Evolutionary conservation across 2,329 filamentous ascomycete species (phyloP), one percentile per base, ranked within the genome.

Genomic region (Alternaria triticimaculans): DNA sequence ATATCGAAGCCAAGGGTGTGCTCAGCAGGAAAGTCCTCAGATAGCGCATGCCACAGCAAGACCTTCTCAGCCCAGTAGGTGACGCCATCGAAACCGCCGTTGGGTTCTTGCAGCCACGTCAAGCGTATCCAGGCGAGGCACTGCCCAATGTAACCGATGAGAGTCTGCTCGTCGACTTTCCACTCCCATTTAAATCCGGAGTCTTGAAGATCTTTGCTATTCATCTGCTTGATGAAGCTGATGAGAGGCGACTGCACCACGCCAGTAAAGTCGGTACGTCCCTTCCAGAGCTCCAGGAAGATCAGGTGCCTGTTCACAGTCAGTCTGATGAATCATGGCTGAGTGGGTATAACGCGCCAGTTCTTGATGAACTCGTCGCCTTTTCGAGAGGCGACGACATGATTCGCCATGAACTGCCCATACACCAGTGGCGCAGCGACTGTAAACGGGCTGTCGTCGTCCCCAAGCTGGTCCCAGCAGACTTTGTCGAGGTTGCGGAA

Each of bases 321-420:
- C 26, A 68, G 45, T 50, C 7, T 25, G 20, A 3, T 15, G 18
- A 56, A 54, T 15, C n/a, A n/a, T 18, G 21, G 45, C 45, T 26
- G 18, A 10, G 33, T 15, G 15, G 12, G 33, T 3, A 82, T 77
- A 82, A 82, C 84, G 82, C 78, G 82, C 82, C 84, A 60, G 72
- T 76, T 69, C 65, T 79, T 81, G 59, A 85, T 82, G 62, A 85
- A 84, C 0, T 72, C 71, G 56, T 84, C 81, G 10, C 79, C 78
- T 37, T 80, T 80, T 41, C 82, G 79, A 2, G 78, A 71, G 3
- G 81, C 81, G 12, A 85, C 77, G 63, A 85, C 84, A 51, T 81
- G 80, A 55, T 85, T 85, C 25, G 74, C 71, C 48, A 77, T 76
- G 7, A 64, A 55, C 20, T 74, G 70, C 4, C 57, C 72, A 37